Evolutionary conservation across 2,329 filamentous ascomycete species (phyloP).

Genomic region (Calonectria crousiana): DNA sequence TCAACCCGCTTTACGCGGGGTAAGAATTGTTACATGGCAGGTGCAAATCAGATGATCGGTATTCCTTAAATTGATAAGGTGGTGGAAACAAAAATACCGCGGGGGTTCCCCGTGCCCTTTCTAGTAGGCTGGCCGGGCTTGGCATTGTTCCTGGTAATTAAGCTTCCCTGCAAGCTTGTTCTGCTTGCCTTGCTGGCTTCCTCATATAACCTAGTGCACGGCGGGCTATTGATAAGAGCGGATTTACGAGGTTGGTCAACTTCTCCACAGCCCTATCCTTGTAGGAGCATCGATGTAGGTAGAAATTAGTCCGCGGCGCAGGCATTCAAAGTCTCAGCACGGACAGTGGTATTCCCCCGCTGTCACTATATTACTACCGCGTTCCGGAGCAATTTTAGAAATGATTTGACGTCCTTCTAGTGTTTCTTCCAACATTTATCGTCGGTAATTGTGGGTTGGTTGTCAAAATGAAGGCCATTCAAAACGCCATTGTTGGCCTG

Average conservation of each 20-base stretch:
- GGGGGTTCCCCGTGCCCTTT: neutral
- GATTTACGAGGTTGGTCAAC: neutral
- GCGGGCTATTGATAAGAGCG: neutral
- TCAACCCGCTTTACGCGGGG: slow-evolving; percentile 6
- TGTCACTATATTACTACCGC: neutral
- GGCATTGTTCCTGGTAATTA: neutral
- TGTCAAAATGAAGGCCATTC: neutral
- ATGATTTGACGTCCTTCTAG: neutral
- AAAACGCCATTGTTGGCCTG: neutral
- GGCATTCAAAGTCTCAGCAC: neutral
- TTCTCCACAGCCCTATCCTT: neutral
- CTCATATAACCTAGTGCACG: slow-evolving; percentile 5
- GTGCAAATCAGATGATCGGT: neutral
- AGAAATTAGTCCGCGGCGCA: neutral
- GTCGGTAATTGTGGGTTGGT: no score
- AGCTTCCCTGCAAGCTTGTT: neutral
- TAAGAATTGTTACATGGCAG: neutral
- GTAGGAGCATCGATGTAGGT: neutral
- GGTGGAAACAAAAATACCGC: neutral
- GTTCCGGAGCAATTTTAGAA: neutral
- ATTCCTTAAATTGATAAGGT: neutral
- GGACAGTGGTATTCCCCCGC: neutral
- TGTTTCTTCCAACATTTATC: neutral
- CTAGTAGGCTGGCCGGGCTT: neutral
- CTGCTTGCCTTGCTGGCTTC: slow-evolving; percentile 1